These are phyloP conservation scores for Endogone sp. DNA, from an alignment of 192 early-diverging fungal genomes.

Conservation along the genomic window DNA sequence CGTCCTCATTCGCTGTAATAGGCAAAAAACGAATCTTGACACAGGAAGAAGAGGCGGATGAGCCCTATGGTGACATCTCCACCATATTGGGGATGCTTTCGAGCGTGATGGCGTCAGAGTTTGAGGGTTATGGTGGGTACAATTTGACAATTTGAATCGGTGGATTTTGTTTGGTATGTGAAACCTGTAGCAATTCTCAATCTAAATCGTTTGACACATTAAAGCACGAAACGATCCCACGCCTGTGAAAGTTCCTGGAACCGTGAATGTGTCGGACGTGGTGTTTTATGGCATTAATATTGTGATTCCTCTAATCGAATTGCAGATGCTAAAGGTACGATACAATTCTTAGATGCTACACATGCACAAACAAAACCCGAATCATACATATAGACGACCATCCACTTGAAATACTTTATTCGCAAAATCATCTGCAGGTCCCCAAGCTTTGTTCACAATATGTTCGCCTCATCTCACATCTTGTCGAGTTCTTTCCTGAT, in stretches of 20 bases:
- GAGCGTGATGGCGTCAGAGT: conserved; percentile 54
- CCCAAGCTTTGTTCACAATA: conserved; percentile 61
- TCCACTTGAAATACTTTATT: no score
- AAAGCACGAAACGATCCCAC: neutral
- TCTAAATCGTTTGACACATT: no score
- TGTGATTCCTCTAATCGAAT: conserved; percentile 65
- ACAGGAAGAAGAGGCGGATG: conserved; percentile 56
- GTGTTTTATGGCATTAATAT: conserved; percentile 69
- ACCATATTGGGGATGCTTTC: conserved; percentile 55
- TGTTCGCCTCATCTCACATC: conserved; percentile 57
- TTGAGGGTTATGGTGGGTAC: conserved; percentile 46
- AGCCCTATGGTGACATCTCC: conserved; percentile 60
- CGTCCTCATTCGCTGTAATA: conserved; percentile 10
- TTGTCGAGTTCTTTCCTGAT: conserved; percentile 63
- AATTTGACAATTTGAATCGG: no score
- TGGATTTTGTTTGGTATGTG: neutral
- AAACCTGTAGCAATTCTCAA: neutral
- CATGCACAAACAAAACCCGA: no score
- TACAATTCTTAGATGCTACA: neutral
- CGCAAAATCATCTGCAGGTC: conserved; percentile 47
- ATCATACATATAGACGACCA: no score
- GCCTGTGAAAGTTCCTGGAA: neutral
- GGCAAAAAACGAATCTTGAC: conserved; percentile 36
- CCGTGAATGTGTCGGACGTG: conserved; percentile 52
- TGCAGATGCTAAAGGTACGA: conserved; percentile 63